Evolutionary conservation across 2,329 filamentous ascomycete genomes (phyloP).

Genomic region (Penicillium aurantiogriseum): DNA sequence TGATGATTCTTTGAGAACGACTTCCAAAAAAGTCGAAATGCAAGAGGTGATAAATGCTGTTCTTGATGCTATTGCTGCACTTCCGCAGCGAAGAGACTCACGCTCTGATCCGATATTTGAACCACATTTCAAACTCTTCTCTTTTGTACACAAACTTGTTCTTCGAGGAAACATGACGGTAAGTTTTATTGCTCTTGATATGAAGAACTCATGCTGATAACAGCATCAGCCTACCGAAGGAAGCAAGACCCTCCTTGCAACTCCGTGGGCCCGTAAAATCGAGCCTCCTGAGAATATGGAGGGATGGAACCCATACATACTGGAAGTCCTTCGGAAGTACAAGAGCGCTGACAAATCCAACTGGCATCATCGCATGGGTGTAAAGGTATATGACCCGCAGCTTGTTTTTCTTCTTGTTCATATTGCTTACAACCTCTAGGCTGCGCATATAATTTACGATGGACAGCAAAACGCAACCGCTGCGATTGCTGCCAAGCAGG

Average conservation of each 20-base stretch:
- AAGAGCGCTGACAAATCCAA: conserved; percentile 80
- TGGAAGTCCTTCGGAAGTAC: conserved; percentile 58
- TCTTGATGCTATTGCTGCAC: conserved; percentile 58
- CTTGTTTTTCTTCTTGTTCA: conserved; percentile 15
- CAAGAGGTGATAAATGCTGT: conserved; percentile 58
- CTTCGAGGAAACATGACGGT: conserved; percentile 48
- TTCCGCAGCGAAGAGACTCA: conserved; percentile 61
- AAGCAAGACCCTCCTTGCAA: conserved; percentile 51
- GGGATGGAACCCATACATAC: conserved; percentile 61
- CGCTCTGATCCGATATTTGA: conserved; percentile 76
- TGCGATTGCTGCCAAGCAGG: conserved; percentile 66
- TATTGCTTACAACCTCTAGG: conserved; percentile 41
- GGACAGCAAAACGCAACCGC: conserved; percentile 52
- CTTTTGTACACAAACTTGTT: conserved; percentile 78
- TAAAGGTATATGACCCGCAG: conserved; percentile 55
- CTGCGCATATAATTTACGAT: conserved; percentile 62
- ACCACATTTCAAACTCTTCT: conserved; percentile 88
- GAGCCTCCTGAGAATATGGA: conserved; percentile 49
- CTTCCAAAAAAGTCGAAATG: conserved; percentile 34
- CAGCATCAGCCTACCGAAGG: conserved; percentile 45
- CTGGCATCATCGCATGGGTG: conserved; percentile 91
- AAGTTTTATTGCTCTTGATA: conserved; percentile 25
- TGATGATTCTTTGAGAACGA: conserved; percentile 42
- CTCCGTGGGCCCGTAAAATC: conserved; percentile 56
- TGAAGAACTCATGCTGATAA: conserved; percentile 26